A percentile compares a stretch with the other conserved stretches of the same genome.
phyloP scores from a whole-genome alignment of 805 yeast species.

The Yarrowia keelungensis region DNA sequence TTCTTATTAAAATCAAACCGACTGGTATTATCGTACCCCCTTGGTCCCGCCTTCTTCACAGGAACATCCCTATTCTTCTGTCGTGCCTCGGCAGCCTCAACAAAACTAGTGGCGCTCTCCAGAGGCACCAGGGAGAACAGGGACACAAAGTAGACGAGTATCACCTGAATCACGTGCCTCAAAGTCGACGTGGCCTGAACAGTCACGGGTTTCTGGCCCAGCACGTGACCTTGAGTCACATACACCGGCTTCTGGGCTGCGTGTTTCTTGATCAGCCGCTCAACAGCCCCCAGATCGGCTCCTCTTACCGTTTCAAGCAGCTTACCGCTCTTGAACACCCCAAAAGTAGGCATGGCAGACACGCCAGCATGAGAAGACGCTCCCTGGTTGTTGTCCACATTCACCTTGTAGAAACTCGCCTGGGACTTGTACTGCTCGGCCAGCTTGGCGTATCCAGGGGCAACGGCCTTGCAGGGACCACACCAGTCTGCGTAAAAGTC shows the following conservation, averaged over 20 bases:
- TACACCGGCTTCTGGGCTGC: neutral
- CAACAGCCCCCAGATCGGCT: slow-evolving; percentile 22
- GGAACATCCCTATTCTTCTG: neutral
- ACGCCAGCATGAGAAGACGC: slow-evolving; percentile 74
- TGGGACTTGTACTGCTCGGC: slow-evolving; percentile 58
- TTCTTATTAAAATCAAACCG: slow-evolving; percentile 3
- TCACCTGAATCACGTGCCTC: slow-evolving; percentile 11
- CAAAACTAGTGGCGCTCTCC: slow-evolving; percentile 21
- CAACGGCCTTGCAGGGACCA: slow-evolving; percentile 98
- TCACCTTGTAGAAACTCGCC: slow-evolving; percentile 87
- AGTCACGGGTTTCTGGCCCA: slow-evolving; percentile 1
- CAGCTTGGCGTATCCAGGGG: slow-evolving; percentile 75
- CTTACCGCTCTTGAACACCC: slow-evolving; percentile 7
- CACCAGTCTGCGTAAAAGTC: slow-evolving; percentile 99
- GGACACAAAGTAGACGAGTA: neutral
- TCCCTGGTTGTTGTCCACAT: slow-evolving; percentile 81
- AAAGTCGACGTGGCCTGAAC: neutral
- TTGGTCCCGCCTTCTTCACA: neutral
- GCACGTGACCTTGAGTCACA: slow-evolving; percentile 16
- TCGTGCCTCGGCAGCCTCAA: slow-evolving; percentile 6
- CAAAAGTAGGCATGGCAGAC: slow-evolving; percentile 65
- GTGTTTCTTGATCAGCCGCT: slow-evolving; percentile 8
- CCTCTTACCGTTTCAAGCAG: slow-evolving; percentile 16
- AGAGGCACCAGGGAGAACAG: slow-evolving; percentile 16
- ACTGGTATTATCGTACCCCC: neutral